Evolutionary conservation across 352 stramenopile genomes (phyloP), one percentile per base, ranked within the genome.

Genomic region (Pythium plurisporium): DNA sequence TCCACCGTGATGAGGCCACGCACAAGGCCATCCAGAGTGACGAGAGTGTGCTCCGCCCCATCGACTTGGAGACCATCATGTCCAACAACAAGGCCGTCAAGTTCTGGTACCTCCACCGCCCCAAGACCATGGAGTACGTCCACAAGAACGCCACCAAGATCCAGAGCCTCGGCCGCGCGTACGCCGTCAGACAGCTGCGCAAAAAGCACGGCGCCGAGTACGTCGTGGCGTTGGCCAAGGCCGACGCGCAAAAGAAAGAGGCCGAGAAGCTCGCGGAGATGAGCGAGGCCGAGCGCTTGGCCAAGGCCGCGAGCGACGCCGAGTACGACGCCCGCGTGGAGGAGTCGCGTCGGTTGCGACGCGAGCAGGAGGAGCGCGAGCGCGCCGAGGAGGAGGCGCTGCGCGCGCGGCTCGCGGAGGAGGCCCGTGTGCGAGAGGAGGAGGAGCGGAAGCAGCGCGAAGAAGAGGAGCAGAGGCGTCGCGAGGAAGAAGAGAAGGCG

Each of bases 141-240:
- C 84, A 94, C 72, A 89, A 85, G 74, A 94, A 94, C 63, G 84
- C 82, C 14, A 90, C 82, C 48, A 92, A 92, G 69, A 89, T 94
- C 46, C 84, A 94, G 68, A 86, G 68, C 36, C 45, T 94, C 20
- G 84, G 79, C 0, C 84, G 84, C 42, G 79, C 84, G 20, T 94
- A 81, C 59, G 84, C 84, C 38, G 80, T 94, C 43, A 79, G 84
- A 25, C 74, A 77, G 55, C 69, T 94, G 26, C 76, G 78, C 17
- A 73, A 82, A 48, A 83, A 84, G 41, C 77, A 94, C 56, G 84
- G 84, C 40, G 80, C 79, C 19, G 82, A 91, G 69, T 94, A 89
- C 59, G 74, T 89, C 60, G 84, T 85, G 34, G 80, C 87, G 29
- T 67, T 94, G 50, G 82, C 78, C 26, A 74, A 83, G 38, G 68